Evolutionary conservation across 805 yeast genomes (phyloP).

Genomic region (Yamadazyma sp.): DNA sequence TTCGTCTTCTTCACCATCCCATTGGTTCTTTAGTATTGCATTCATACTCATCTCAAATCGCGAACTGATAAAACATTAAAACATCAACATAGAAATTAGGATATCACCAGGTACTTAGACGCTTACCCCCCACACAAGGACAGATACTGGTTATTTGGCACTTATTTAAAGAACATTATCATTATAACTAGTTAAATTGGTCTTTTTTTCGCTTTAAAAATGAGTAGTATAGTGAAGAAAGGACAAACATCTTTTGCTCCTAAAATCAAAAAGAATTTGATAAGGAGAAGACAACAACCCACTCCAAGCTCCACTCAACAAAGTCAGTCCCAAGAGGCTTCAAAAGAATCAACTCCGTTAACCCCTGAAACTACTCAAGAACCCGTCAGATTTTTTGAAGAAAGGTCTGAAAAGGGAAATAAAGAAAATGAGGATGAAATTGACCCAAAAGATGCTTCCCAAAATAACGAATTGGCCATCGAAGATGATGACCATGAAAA

Average conservation of each 20-base stretch:
- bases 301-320: slow-evolving; percentile 14
- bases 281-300: slow-evolving; percentile 5
- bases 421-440: slow-evolving; percentile 10
- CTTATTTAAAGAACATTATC: too few relatives aligned
- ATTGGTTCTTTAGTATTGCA: not conserved
- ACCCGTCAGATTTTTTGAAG: slow-evolving; percentile 4
- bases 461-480: slow-evolving; percentile 3
- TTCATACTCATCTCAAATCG: not conserved
- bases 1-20: slow-evolving; percentile 23
- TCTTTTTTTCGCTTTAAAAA: too few relatives aligned
- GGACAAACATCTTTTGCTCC: slow-evolving; percentile 14
- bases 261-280: slow-evolving; percentile 11
- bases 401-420: not conserved
- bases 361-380: slow-evolving; percentile 11
- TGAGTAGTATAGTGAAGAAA: slow-evolving; percentile 16
- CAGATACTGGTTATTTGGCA: too few relatives aligned
- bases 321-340: not conserved
- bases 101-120: too few relatives aligned
- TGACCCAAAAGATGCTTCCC: slow-evolving; percentile 12
- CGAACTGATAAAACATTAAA: too few relatives aligned
- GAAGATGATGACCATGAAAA: slow-evolving; percentile 10
- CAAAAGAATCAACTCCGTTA: slow-evolving; percentile 1
- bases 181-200: too few relatives aligned
- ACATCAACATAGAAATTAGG: too few relatives aligned
- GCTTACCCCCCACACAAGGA: too few relatives aligned